Evolutionary conservation across 768 basidiomycete species (phyloP), one percentile per base, ranked within the genome.

Genomic region (Lactarius evosmus): DNA sequence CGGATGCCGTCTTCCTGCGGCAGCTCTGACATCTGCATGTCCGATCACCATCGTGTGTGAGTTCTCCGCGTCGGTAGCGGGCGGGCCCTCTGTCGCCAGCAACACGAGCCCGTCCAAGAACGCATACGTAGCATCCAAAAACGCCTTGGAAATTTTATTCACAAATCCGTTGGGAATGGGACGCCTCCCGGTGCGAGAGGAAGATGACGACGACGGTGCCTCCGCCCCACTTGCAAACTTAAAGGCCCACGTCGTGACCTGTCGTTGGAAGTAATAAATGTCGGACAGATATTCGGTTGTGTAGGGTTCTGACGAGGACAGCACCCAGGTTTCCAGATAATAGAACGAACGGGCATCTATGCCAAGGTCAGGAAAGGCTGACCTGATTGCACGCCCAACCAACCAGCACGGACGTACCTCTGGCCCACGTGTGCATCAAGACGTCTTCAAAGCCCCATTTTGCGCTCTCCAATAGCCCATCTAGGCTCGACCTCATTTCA

Each of bases 391-490:
- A 40, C 59, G 4, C 2, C 55, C 22, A 58, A 63, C 4, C 36
- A 22, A 53, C 22, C 41, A 19, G 30, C 63, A n/a, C 2, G 27
- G 30, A 74, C 80, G 51, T 65, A 94, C 96, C 96, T 77, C 88
- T 81, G 36, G 91, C 71, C 97, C 97, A 99, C 9, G 82, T 79
- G 19, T 80, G 80, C 51, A 89, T 81, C 25, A 98, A 81, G 22
- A 89, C 80, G 70, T 96, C 93, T 56, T 85, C 86, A 72, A 98
- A 95, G 67, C 86, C 85, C 94, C 96, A 96, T 71, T 89, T 83
- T 11, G 85, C 83, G 63, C 85, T 91, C 67, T 94, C 92, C 67
- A 96, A 73, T 33, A 98, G 76, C 66, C 80, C 84, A 72, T 84
- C 90, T 61, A 97, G 72, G 50, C 80, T 85, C 49, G 82, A 78